phyloP scores from a whole-genome alignment of 2,329 filamentous ascomycete genomes.

The Paracamarosporium sp. region DNA sequence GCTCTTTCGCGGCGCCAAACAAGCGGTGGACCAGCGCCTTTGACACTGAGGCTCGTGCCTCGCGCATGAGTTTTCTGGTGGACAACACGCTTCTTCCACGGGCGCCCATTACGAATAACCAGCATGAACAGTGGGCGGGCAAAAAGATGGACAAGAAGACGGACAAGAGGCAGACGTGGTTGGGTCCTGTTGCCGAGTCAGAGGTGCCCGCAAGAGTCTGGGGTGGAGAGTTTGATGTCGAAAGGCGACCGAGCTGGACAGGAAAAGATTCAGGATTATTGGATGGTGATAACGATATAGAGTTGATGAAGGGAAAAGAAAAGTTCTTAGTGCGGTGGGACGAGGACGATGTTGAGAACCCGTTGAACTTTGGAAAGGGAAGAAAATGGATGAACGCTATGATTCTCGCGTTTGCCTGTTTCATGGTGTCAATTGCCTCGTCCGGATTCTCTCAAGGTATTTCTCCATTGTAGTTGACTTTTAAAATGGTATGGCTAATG shows the following conservation, averaged over 20 bases:
- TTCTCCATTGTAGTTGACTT: constrained; percentile 9
- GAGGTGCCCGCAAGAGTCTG: constrained; percentile 15
- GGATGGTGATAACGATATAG: neutral
- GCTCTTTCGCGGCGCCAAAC: constrained; percentile 8
- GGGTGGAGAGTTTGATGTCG: constrained; percentile 25
- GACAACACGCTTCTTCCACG: constrained; percentile 22
- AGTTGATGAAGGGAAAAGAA: neutral
- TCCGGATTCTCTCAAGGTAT: constrained; percentile 27
- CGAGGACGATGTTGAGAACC: constrained; percentile 60
- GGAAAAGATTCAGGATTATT: constrained; percentile 6
- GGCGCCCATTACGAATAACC: constrained; percentile 5
- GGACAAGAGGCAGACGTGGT: constrained; percentile 21
- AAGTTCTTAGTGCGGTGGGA: constrained; percentile 62
- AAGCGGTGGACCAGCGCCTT: constrained; percentile 21
- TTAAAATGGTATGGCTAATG: neutral
- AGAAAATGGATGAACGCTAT: constrained; percentile 43
- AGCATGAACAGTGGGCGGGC: constrained; percentile 21
- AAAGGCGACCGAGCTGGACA: constrained; percentile 22
- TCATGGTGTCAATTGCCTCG: constrained; percentile 36
- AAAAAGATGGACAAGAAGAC: neutral
- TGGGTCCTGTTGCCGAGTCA: constrained; percentile 11
- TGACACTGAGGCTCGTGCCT: constrained; percentile 25
- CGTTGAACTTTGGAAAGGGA: constrained; percentile 59
- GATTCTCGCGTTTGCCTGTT: constrained; percentile 35
- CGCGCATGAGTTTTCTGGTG: constrained; percentile 24